Evolutionary conservation across 352 stramenopile species (phyloP).

Genomic region (Peronospora tabacina): DNA sequence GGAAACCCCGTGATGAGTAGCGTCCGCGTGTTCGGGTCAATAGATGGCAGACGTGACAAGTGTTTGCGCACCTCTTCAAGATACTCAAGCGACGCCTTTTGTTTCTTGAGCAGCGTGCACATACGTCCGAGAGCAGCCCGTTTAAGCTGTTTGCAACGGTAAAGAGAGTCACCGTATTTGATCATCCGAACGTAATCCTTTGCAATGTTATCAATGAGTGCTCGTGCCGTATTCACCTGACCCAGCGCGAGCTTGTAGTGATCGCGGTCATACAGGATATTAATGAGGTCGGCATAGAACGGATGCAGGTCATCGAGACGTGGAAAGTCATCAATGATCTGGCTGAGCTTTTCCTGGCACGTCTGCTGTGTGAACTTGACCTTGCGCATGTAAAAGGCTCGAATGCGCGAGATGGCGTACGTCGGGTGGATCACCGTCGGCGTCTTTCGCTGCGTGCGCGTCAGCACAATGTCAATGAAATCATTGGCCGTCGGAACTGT

Average conservation of each 20-base stretch:
- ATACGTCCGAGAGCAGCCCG: slow-evolving; percentile 98
- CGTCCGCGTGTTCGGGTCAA: slow-evolving; percentile 98
- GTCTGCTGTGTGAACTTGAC: slow-evolving; percentile 99
- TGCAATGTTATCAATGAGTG: slow-evolving; percentile 94
- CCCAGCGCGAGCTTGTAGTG: slow-evolving; percentile 99
- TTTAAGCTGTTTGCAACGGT: slow-evolving; percentile 99
- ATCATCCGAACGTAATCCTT: slow-evolving; percentile 99
- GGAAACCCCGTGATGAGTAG: slow-evolving; percentile 98
- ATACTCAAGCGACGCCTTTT: slow-evolving; percentile 98
- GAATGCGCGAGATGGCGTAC: slow-evolving; percentile 95
- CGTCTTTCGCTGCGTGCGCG: slow-evolving; percentile 97
- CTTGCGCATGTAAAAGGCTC: slow-evolving; percentile 96
- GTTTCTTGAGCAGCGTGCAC: slow-evolving; percentile 99
- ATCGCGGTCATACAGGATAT: slow-evolving; percentile 99
- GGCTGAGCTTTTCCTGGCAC: slow-evolving; percentile 94
- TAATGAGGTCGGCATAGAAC: slow-evolving; percentile 99
- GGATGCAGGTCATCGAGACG: slow-evolving; percentile 96
- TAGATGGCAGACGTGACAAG: slow-evolving; percentile 95
- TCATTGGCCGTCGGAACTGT: slow-evolving; percentile 94
- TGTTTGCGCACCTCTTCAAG: slow-evolving; percentile 97
- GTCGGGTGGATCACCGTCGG: slow-evolving; percentile 99
- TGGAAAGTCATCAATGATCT: slow-evolving; percentile 98
- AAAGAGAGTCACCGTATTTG: slow-evolving; percentile 99
- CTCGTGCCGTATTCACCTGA: slow-evolving; percentile 98
- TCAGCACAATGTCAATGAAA: slow-evolving; percentile 99